phyloP scores from a whole-genome alignment of 1,284 basidiomycete species.

The Volvariella volvacea region DNA sequence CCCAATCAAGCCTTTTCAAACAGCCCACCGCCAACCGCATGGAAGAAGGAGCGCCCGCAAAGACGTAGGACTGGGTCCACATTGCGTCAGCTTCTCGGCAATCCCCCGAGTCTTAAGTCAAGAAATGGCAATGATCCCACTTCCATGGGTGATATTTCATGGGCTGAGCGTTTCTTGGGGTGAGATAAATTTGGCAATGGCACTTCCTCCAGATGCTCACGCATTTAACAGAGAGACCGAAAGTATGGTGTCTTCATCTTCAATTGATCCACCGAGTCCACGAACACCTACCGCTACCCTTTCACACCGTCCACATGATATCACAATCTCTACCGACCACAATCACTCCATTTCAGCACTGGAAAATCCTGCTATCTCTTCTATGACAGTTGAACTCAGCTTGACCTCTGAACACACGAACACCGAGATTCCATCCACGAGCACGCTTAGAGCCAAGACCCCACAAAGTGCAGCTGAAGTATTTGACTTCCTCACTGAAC shows the following conservation, averaged over 20 bases:
- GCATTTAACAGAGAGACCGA: conserved; percentile 36
- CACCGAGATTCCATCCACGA: conserved; percentile 17
- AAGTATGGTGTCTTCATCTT: conserved; percentile 37
- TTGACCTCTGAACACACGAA: conserved; percentile 29
- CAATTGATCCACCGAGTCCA: conserved; percentile 40
- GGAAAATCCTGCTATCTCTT: conserved; percentile 52
- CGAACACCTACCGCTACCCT: conserved; percentile 24
- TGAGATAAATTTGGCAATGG: conserved; percentile 23
- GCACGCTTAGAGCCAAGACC: conserved; percentile 28
- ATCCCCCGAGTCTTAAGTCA: conserved; percentile 29
- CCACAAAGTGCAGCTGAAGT: conserved; percentile 62
- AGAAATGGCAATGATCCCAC: conserved; percentile 24
- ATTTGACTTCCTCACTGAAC: conserved; percentile 56
- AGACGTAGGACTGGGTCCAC: conserved; percentile 60
- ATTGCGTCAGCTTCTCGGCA: conserved; percentile 60
- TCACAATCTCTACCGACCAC: conserved; percentile 36
- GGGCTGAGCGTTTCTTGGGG: conserved; percentile 71
- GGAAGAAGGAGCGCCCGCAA: conserved; percentile 40
- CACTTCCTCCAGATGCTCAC: conserved; percentile 3
- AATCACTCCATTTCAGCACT: conserved; percentile 33
- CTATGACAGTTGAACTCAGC: conserved; percentile 67
- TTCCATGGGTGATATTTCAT: conserved; percentile 60
- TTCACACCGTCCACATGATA: conserved; percentile 17
- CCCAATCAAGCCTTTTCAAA: conserved; percentile 59
- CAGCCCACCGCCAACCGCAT: conserved; percentile 36